These are phyloP conservation scores for Murraya paniculata DNA, from an alignment of 345 rosid species.

Conservation along the genomic window DNA sequence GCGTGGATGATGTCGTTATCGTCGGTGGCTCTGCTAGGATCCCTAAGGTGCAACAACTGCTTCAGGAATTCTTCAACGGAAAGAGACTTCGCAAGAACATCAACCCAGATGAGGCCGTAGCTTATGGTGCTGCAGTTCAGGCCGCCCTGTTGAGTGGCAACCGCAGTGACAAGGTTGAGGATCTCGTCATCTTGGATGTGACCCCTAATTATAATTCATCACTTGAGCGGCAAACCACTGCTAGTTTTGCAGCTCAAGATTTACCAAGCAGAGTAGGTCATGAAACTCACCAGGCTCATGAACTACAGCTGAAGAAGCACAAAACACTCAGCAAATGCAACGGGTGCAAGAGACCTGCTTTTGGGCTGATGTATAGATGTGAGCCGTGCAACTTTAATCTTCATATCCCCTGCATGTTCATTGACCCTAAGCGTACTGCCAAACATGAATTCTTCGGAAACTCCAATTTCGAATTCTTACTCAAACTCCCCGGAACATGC, in stretches of 20 bases:
- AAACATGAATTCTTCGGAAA: neutral
- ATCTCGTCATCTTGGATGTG: constrained; percentile 31
- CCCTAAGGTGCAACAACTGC: constrained; percentile 48
- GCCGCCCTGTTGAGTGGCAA: constrained; percentile 47
- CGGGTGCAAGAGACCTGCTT: constrained; percentile 1
- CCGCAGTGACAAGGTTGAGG: constrained; percentile 36
- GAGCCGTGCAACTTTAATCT: constrained; percentile 3
- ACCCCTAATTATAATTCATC: constrained; percentile 21
- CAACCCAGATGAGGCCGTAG: constrained; percentile 49
- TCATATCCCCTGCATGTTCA: neutral
- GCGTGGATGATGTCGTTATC: constrained; percentile 45
- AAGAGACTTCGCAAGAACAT: constrained; percentile 47
- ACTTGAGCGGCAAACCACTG: neutral
- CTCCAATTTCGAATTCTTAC: neutral
- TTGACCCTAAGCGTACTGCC: neutral
- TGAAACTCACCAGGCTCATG: neutral
- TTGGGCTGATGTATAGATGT: neutral
- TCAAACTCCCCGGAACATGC: neutral
- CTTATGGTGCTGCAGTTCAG: constrained; percentile 48
- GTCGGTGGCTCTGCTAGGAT: constrained; percentile 52
- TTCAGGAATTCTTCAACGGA: constrained; percentile 46
- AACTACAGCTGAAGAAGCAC: neutral
- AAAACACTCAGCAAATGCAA: neutral
- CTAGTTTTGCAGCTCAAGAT: neutral
- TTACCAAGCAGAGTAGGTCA: neutral